Evolutionary conservation across 768 basidiomycete species (phyloP).

Genomic region (Russula earlei): DNA sequence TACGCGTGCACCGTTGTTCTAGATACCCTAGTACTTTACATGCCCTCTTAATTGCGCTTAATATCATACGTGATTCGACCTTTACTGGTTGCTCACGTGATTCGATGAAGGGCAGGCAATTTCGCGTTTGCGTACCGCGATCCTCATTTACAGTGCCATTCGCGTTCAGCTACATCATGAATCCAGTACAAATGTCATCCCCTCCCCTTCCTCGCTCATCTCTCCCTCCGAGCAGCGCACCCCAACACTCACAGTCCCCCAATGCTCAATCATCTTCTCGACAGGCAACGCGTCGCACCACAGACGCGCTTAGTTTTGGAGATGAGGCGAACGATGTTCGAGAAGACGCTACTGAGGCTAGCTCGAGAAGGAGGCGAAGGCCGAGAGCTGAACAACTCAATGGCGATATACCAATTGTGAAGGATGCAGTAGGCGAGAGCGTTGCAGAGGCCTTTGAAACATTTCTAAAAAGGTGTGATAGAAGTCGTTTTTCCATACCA

Average conservation of each 20-base stretch:
- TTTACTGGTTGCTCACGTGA: conserved; percentile 3
- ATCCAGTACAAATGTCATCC: conserved; percentile 46
- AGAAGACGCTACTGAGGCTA: conserved; percentile 28
- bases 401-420: conserved; percentile 75
- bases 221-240: conserved; percentile 43
- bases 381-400: conserved; percentile 34
- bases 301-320: conserved; percentile 28
- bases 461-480: conserved; percentile 73
- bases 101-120: conserved; percentile 34
- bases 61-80: not conserved
- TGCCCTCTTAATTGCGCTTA: not conserved
- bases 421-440: conserved; percentile 92
- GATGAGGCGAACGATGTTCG: conserved; percentile 38
- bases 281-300: conserved; percentile 22
- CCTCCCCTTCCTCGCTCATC: conserved; percentile 46
- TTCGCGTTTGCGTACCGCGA: conserved; percentile 32
- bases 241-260: conserved; percentile 30
- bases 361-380: conserved; percentile 38
- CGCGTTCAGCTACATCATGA: conserved; percentile 32
- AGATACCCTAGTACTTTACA: conserved; percentile 9
- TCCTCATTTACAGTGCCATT: conserved; percentile 16
- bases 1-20: not conserved
- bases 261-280: conserved; percentile 26
- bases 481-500: not conserved
- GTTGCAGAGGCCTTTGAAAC: conserved; percentile 87